Conservation (phyloP, 2,329 filamentous ascomycete species). For the Neofusicoccum umdonicola region DNA sequence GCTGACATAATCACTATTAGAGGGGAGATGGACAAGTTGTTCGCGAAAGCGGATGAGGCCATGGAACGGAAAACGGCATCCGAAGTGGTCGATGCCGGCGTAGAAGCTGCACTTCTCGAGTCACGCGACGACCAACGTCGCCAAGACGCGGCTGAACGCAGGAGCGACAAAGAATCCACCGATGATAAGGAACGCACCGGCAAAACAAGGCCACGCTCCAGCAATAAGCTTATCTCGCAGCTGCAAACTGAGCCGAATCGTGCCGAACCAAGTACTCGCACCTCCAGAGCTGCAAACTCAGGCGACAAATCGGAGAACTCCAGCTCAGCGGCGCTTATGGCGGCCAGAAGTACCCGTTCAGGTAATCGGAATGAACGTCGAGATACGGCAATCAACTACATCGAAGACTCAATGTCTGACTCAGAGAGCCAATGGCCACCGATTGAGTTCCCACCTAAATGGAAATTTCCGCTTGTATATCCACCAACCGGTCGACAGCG, state of each 20-base stretch:
- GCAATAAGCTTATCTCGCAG: background rate
- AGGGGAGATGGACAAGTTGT: background rate
- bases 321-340: background rate
- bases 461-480: conserved; percentile 57
- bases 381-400: background rate
- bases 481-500: conserved; percentile 58
- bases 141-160: background rate
- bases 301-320: background rate
- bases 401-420: background rate
- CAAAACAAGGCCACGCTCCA: background rate
- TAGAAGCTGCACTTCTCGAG: background rate
- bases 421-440: background rate
- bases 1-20: background rate
- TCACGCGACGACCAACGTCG: background rate
- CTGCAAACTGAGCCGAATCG: background rate
- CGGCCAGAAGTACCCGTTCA: background rate
- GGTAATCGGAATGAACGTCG: background rate
- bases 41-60: background rate
- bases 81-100: background rate
- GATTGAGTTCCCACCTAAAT: conserved; percentile 13
- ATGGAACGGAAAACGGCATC: background rate
- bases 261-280: background rate
- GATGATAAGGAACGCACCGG: background rate
- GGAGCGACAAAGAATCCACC: background rate
- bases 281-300: background rate